Conservation (phyloP, 352 stramenopile species). For the Phytophthora cryptogea region DNA sequence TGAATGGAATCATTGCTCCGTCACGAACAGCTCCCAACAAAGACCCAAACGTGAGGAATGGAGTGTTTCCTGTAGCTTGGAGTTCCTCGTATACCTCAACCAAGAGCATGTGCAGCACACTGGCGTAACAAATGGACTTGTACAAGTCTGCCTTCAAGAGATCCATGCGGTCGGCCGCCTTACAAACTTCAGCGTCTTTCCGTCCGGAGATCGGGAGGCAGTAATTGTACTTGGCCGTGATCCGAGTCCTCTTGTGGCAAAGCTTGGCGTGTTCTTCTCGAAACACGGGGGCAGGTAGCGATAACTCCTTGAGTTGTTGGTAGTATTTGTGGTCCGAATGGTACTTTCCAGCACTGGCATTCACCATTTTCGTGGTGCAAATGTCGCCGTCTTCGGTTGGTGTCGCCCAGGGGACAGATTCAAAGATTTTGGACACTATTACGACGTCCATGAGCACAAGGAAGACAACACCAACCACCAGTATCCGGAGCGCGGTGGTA, state of each 20-base stretch:
- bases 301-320: slow-evolving; percentile 3
- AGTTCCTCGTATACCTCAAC: slow-evolving; percentile 54
- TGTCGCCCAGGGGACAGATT: neutral
- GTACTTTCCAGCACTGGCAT: slow-evolving; percentile 3
- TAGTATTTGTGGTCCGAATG: slow-evolving; percentile 14
- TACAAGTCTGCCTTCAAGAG: slow-evolving; percentile 26
- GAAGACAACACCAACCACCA: slow-evolving; percentile 4
- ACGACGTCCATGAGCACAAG: slow-evolving; percentile 14
- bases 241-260: slow-evolving; percentile 12
- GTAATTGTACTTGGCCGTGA: slow-evolving; percentile 17
- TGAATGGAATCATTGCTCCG: slow-evolving; percentile 45
- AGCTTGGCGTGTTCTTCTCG: slow-evolving; percentile 17
- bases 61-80: slow-evolving; percentile 20
- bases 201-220: slow-evolving; percentile 50
- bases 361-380: slow-evolving; percentile 3
- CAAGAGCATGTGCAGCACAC: slow-evolving; percentile 55
- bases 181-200: slow-evolving; percentile 44
- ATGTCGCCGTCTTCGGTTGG: neutral
- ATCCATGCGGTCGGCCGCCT: slow-evolving; percentile 43
- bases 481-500: neutral
- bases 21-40: slow-evolving; percentile 50
- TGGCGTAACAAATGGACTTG: slow-evolving; percentile 44
- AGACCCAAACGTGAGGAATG: slow-evolving; percentile 43
- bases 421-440: slow-evolving; percentile 13
- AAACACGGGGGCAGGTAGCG: slow-evolving; percentile 24